Percentiles rank a stretch among this genome's conserved stretches.
phyloP scores from a whole-genome alignment of 2,329 filamentous ascomycete species.

The Fusarium bactridioides region DNA sequence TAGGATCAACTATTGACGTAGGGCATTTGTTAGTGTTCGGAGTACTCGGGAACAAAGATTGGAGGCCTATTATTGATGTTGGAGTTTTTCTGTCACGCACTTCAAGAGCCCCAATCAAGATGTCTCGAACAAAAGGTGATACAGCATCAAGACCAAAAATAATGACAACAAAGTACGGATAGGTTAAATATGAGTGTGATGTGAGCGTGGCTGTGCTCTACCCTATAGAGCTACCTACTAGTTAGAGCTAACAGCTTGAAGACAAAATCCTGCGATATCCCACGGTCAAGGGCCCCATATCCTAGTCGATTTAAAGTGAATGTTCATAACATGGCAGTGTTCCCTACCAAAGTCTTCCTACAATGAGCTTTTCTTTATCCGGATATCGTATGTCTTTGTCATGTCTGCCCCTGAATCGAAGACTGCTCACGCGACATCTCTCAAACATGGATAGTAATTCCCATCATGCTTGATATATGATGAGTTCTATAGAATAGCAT shows the following conservation, averaged over 20 bases:
- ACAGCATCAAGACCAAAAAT: too few species aligned
- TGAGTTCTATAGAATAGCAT: neutral
- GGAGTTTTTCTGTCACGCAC: neutral
- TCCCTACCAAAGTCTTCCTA: neutral
- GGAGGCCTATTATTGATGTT: neutral
- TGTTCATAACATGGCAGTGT: neutral
- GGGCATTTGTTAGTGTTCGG: conserved; percentile 32
- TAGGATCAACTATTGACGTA: conserved; percentile 21
- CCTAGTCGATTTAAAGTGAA: neutral
- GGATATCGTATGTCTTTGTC: neutral
- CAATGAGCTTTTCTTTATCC: neutral
- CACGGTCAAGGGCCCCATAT: neutral
- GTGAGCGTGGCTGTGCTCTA: conserved; percentile 4
- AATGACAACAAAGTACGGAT: neutral
- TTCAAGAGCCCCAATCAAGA: neutral
- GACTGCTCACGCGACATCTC: conserved; percentile 6
- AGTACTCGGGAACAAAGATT: conserved; percentile 22
- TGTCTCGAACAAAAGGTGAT: neutral
- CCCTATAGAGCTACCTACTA: conserved; percentile 7
- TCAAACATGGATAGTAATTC: neutral
- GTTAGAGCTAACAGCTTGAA: neutral
- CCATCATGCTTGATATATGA: neutral
- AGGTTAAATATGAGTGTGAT: neutral
- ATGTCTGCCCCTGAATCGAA: neutral
- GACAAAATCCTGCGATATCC: neutral